A percentile compares a stretch with the other conserved stretches of the same genome.
phyloP scores from a whole-genome alignment of 768 basidiomycete species.

The Chalciporus sphaerocephalus region DNA sequence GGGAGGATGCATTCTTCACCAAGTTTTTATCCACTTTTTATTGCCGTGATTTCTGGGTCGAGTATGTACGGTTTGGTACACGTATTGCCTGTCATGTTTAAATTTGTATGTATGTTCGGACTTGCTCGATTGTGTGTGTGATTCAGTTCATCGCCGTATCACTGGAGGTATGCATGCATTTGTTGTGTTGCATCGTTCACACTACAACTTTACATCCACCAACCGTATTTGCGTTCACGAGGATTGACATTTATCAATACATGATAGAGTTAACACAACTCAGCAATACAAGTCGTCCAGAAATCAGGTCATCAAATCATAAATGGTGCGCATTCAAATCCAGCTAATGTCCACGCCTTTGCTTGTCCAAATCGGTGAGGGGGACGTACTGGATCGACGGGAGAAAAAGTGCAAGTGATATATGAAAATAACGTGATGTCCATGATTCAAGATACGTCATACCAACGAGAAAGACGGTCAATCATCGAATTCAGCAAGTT shows the following conservation, averaged over 20 bases:
- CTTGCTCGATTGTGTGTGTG: too few species aligned
- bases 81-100: neutral
- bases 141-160: too few species aligned
- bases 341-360: conserved; percentile 27
- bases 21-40: neutral
- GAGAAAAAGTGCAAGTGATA: neutral
- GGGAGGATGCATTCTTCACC: neutral
- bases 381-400: conserved; percentile 55
- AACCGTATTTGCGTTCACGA: neutral
- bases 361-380: conserved; percentile 56
- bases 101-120: neutral
- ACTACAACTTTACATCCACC: neutral
- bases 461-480: conserved; percentile 1
- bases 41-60: neutral
- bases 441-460: neutral
- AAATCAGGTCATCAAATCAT: neutral
- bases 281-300: neutral
- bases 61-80: neutral
- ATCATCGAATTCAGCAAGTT: conserved; percentile 10
- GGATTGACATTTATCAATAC: neutral
- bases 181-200: neutral
- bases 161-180: too few species aligned
- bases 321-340: neutral
- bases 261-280: neutral
- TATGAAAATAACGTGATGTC: neutral